A percentile compares a stretch with the other conserved stretches of the same genome.
Conservation (phyloP, 1,284 basidiomycete genomes). For the Cystobasidiaceae sp. region DNA sequence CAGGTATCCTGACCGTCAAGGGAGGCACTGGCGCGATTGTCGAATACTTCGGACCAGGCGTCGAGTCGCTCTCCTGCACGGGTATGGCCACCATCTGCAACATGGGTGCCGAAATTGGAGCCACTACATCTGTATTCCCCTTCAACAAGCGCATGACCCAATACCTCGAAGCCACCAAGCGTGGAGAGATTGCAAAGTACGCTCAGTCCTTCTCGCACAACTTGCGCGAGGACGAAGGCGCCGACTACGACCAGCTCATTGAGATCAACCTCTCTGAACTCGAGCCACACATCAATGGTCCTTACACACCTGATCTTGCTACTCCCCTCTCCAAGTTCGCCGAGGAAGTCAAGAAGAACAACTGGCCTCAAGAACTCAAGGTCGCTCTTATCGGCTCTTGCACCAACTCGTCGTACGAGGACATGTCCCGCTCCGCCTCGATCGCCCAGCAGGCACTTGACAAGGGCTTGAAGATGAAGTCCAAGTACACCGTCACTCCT, state of each 20-base stretch:
- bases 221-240: slow-evolving; percentile 78
- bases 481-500: slow-evolving; percentile 94
- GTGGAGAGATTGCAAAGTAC: slow-evolving; percentile 75
- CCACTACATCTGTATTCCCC: slow-evolving; percentile 97
- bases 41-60: slow-evolving; percentile 89
- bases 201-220: slow-evolving; percentile 87
- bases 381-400: slow-evolving; percentile 97
- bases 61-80: slow-evolving; percentile 92
- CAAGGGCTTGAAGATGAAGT: slow-evolving; percentile 85
- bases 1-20: slow-evolving; percentile 95
- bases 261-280: slow-evolving; percentile 94
- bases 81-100: slow-evolving; percentile 99
- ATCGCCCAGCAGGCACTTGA: slow-evolving; percentile 82
- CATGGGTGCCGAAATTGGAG: slow-evolving; percentile 99
- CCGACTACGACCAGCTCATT: slow-evolving; percentile 91
- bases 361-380: slow-evolving; percentile 94
- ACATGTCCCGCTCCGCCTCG: slow-evolving; percentile 95
- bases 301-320: slow-evolving; percentile 71
- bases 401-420: slow-evolving; percentile 99
- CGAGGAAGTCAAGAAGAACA: slow-evolving; percentile 84
- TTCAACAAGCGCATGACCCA: slow-evolving; percentile 92
- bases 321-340: slow-evolving; percentile 83
- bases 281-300: slow-evolving; percentile 99
- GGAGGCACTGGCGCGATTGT: slow-evolving; percentile 96
- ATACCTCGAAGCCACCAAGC: slow-evolving; percentile 87